Evolutionary conservation across 805 yeast genomes (phyloP), one percentile per base, ranked within the genome.

Genomic region (Teunomyces stri): DNA sequence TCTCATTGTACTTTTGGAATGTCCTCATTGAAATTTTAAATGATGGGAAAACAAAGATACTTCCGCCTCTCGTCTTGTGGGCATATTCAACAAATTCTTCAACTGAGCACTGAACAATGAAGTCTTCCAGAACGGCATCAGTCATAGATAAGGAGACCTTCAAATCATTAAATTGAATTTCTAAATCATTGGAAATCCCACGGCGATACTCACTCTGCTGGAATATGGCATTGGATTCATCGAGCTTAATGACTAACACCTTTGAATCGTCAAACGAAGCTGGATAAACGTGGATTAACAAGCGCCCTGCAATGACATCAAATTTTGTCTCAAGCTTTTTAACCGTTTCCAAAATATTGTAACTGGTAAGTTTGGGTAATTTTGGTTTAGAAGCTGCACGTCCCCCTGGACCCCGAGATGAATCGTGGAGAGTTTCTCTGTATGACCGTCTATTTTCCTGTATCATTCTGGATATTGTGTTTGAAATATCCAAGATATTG

Each of bases 21-120:
- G 95, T 82, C 42, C 82, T 78, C 97, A 91, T 91, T 5, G 79
- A 66, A 13, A 92, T 78, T 45, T 72, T 72, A 52, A 89, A 75
- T 12, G 89, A 80, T 0, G 99, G 98, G 59, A 91, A 82, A 7
- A 79, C 78, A 47, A 90, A 81, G 21, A 92, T 87, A 3, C 80
- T 76, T 15, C 97, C 97, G 2, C 97, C 97, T 29, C 70, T 67
- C 0, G 92, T 86, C 28, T 75, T 70, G 9, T 68, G 62, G 0
- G 91, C 82, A 53, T 77, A 74, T 5, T 62, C 54, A 33, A 82
- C 75, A 64, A 84, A 89, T 21, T 78, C 79, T 2, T 70, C 75
- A 18, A 86, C 81, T 0, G 75, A 63, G 15, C 80, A 69, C 1
- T 64, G 60, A 1, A 68, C 65, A 2, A 81, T 58, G 2, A 69